These are phyloP conservation scores for Arxiozyma heterogenica DNA, from an alignment of 1,139 yeast genomes.

Conservation along the genomic window DNA sequence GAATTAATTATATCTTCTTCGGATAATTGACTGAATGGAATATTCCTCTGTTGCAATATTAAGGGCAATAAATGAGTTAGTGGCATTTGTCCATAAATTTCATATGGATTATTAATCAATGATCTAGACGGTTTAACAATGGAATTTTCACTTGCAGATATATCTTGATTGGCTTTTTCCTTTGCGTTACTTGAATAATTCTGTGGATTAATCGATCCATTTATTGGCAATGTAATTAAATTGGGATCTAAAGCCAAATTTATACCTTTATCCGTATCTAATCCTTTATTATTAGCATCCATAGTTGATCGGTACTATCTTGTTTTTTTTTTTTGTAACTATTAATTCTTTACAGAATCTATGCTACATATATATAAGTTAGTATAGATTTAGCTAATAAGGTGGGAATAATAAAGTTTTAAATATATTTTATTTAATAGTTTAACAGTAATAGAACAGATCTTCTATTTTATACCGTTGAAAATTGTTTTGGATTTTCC, in stretches of 20 bases:
- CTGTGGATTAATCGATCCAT: not conserved
- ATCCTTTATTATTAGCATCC: not conserved
- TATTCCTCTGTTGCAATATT: conserved; percentile 25
- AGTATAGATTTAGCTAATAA: too few relatives aligned
- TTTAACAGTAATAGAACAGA: too few relatives aligned
- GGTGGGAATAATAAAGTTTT: too few relatives aligned
- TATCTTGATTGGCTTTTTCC: conserved; percentile 7
- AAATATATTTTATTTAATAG: too few relatives aligned
- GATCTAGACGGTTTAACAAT: conserved; percentile 4
- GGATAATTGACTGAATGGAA: conserved; percentile 22
- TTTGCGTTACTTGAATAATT: not conserved
- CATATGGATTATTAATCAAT: conserved; percentile 27
- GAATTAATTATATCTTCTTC: conserved; percentile 6
- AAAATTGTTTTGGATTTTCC: too few relatives aligned
- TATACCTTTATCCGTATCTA: conserved; percentile 12
- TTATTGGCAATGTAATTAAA: conserved; percentile 15
- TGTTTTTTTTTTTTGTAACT: not conserved
- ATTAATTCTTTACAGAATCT: not conserved
- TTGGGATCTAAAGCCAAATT: conserved; percentile 28
- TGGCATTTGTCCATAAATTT: conserved; percentile 26
- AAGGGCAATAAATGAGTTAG: conserved; percentile 27
- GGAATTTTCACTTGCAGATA: conserved; percentile 3
- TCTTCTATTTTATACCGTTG: too few relatives aligned
- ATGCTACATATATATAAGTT: too few relatives aligned
- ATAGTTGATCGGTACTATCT: not conserved